Conservation (phyloP, 768 basidiomycete genomes). For the Scleroderma bovista region DNA sequence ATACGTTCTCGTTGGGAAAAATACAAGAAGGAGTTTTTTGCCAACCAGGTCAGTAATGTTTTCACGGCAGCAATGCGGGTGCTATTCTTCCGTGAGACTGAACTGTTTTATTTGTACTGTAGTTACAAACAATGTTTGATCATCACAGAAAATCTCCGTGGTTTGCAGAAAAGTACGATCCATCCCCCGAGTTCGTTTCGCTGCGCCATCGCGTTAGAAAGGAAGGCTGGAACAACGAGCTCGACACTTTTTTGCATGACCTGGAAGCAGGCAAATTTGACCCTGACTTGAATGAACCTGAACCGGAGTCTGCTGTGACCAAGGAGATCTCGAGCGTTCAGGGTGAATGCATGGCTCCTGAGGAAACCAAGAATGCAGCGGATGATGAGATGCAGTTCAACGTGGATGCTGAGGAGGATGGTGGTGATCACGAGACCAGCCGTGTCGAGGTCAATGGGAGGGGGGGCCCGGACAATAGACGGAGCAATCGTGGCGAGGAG, state of each 20-base stretch:
- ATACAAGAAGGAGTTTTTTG: slow-evolving; percentile 88
- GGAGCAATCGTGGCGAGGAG: slow-evolving; percentile 63
- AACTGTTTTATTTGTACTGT: slow-evolving; percentile 36
- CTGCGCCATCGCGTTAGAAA: slow-evolving; percentile 76
- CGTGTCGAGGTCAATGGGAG: slow-evolving; percentile 59
- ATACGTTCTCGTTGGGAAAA: slow-evolving; percentile 86
- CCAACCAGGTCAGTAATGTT: slow-evolving; percentile 68
- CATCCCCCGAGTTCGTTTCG: slow-evolving; percentile 58
- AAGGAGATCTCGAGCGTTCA: slow-evolving; percentile 46
- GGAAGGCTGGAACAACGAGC: slow-evolving; percentile 77
- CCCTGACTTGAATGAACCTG: slow-evolving; percentile 61
- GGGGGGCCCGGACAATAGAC: slow-evolving; percentile 37
- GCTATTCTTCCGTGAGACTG: slow-evolving; percentile 16
- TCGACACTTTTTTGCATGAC: slow-evolving; percentile 69
- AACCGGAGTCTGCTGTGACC: slow-evolving; percentile 43
- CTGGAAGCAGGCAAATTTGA: slow-evolving; percentile 85
- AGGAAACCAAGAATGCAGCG: slow-evolving; percentile 49
- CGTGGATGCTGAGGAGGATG: slow-evolving; percentile 68
- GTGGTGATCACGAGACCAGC: slow-evolving; percentile 50
- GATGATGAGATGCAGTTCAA: slow-evolving; percentile 77
- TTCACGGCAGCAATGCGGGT: slow-evolving; percentile 9
- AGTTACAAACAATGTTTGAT: slow-evolving; percentile 95
- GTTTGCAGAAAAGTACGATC: slow-evolving; percentile 96
- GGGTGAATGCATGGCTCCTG: slow-evolving; percentile 31
- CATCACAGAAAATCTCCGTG: slow-evolving; percentile 94